These are phyloP conservation scores for Neopestalotiopsis sp. DNA, from an alignment of 2,329 filamentous ascomycete genomes.

Conservation along the genomic window DNA sequence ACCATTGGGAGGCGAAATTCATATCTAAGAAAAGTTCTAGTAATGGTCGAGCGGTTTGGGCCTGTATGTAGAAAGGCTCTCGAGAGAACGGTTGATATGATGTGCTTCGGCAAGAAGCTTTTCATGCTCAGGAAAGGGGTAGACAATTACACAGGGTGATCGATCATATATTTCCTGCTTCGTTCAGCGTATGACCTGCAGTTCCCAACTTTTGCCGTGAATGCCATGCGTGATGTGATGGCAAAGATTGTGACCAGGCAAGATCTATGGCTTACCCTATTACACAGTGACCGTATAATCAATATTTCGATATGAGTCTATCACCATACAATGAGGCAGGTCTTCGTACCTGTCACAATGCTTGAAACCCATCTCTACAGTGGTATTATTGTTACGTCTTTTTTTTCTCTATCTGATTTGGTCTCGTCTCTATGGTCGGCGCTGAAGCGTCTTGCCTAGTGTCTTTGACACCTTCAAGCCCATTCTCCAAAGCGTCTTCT, in stretches of 20 bases:
- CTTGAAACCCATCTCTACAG: not conserved
- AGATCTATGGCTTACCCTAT: not conserved
- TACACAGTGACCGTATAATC: not conserved
- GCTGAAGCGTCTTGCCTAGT: not conserved
- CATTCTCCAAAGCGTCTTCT: not conserved
- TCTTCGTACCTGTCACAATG: not conserved
- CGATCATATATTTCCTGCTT: constrained; percentile 59
- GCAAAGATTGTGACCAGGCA: not conserved
- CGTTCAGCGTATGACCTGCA: constrained; percentile 36
- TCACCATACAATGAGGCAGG: not conserved
- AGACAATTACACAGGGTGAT: constrained; percentile 57
- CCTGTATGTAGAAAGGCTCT: constrained; percentile 47
- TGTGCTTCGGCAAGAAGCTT: constrained; percentile 56
- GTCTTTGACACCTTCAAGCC: not conserved
- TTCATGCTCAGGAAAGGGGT: constrained; percentile 52
- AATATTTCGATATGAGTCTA: not conserved
- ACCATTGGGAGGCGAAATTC: constrained; percentile 51
- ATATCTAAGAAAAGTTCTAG: constrained; percentile 64
- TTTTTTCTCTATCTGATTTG: not conserved
- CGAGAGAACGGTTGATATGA: constrained; percentile 50
- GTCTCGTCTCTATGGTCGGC: not conserved
- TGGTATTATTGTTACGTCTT: not conserved
- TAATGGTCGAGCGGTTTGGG: constrained; percentile 59
- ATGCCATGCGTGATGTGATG: not conserved
- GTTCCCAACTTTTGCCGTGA: not conserved